Conservation (phyloP, 768 basidiomycete species). For the Inosperma sp. region DNA sequence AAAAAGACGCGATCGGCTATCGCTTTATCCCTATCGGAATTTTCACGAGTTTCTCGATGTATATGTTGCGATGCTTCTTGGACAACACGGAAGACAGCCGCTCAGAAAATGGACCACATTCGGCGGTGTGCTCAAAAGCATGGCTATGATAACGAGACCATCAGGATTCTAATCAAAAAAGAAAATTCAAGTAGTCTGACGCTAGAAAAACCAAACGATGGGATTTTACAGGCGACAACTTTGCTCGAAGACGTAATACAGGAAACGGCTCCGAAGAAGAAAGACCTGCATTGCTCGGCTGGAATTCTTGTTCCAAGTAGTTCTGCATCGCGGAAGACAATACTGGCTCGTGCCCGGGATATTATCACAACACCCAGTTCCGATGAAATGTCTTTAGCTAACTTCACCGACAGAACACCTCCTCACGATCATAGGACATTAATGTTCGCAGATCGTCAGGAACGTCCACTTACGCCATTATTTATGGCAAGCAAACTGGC, state of each 20-base stretch:
- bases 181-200: slow-evolving; percentile 28
- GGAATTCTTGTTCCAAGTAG: slow-evolving; percentile 43
- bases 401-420: not conserved
- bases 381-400: slow-evolving; percentile 5
- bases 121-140: slow-evolving; percentile 63
- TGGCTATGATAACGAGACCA: slow-evolving; percentile 48
- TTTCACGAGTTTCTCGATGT: slow-evolving; percentile 51
- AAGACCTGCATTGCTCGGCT: slow-evolving; percentile 33
- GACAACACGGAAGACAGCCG: slow-evolving; percentile 62
- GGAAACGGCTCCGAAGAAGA: slow-evolving; percentile 44
- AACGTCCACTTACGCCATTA: not conserved
- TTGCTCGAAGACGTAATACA: slow-evolving; percentile 53
- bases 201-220: no score
- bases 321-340: slow-evolving; percentile 42
- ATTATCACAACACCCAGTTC: slow-evolving; percentile 26
- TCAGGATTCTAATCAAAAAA: slow-evolving; percentile 47
- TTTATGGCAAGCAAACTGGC: slow-evolving; percentile 1
- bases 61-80: slow-evolving; percentile 61
- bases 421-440: no score
- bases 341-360: slow-evolving; percentile 35
- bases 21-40: slow-evolving; percentile 43
- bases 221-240: slow-evolving; percentile 31
- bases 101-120: slow-evolving; percentile 66
- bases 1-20: slow-evolving; percentile 15
- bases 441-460: no score